Percentiles rank a stretch among this genome's conserved stretches.
Evolutionary conservation across 2,329 filamentous ascomycete species (phyloP).

Genomic region (Fusarium pseudonygamai): DNA sequence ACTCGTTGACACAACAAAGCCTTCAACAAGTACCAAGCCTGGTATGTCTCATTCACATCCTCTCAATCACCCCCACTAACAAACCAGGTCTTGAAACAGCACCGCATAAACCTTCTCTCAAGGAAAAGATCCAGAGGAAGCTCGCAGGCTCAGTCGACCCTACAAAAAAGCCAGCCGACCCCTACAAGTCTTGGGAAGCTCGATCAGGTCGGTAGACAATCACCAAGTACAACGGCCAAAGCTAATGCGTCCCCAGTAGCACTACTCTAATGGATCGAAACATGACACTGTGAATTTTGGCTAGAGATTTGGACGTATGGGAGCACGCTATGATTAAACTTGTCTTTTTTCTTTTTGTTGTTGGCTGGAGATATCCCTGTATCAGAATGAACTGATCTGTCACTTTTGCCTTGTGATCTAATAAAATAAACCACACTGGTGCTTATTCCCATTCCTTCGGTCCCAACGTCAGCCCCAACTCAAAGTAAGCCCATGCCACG

Average conservation of each 20-base stretch:
- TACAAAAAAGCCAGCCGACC: constrained; percentile 32
- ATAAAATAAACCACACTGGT: background rate
- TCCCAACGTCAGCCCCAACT: constrained; percentile 10
- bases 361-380: constrained; percentile 26
- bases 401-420: background rate
- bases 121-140: constrained; percentile 38
- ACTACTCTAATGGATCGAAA: constrained; percentile 16
- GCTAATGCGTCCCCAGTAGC: constrained; percentile 25
- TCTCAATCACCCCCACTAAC: background rate
- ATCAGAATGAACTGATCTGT: constrained; percentile 7
- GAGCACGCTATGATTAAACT: background rate
- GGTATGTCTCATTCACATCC: background rate
- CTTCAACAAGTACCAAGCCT: constrained; percentile 25
- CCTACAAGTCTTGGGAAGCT: constrained; percentile 41
- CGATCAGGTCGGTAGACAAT: constrained; percentile 33
- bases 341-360: background rate
- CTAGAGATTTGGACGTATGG: background rate
- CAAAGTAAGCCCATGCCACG: background rate
- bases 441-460: background rate
- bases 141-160: constrained; percentile 34
- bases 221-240: background rate
- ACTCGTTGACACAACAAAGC: constrained; percentile 35
- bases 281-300: background rate
- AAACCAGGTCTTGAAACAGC: constrained; percentile 1
- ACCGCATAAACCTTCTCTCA: constrained; percentile 29